Conservation (phyloP, 352 stramenopile species). For the Detonula confervacea region DNA sequence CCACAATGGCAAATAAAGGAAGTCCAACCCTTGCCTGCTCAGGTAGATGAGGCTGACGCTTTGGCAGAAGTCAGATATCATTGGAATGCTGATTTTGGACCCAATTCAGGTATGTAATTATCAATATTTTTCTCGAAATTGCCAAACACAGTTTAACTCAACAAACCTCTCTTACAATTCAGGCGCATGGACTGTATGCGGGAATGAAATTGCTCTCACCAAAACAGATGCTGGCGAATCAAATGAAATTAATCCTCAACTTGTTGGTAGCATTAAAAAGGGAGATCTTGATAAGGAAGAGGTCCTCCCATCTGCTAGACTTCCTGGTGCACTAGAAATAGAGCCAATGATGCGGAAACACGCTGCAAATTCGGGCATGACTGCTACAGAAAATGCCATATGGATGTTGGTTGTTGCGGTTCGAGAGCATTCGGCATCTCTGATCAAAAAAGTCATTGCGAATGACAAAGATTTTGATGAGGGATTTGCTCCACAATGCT, state of each 20-base stretch:
- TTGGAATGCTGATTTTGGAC: slow-evolving; percentile 34
- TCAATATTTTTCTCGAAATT: background rate
- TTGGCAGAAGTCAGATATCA: slow-evolving; percentile 4
- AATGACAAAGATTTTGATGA: slow-evolving; percentile 47
- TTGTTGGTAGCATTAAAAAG: slow-evolving; percentile 8
- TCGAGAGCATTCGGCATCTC: slow-evolving; percentile 57
- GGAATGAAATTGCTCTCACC: slow-evolving; percentile 14
- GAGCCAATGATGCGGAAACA: slow-evolving; percentile 60
- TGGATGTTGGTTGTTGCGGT: slow-evolving; percentile 72
- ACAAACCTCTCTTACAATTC: slow-evolving; percentile 9
- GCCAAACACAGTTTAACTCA: slow-evolving; percentile 2
- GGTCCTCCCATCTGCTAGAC: slow-evolving; percentile 44
- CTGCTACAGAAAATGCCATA: slow-evolving; percentile 70
- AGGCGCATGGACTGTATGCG: slow-evolving; percentile 33
- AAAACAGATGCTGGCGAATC: slow-evolving; percentile 4
- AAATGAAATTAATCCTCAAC: slow-evolving; percentile 6
- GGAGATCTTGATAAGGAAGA: slow-evolving; percentile 1
- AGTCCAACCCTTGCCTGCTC: background rate
- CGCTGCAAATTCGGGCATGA: slow-evolving; percentile 42
- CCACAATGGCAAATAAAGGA: slow-evolving; percentile 23
- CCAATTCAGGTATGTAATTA: slow-evolving; percentile 36
- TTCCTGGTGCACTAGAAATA: slow-evolving; percentile 71
- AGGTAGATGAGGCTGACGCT: background rate
- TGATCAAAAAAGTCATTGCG: slow-evolving; percentile 58
- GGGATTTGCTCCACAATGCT: slow-evolving; percentile 20